Base-by-base conservation (phyloP, 331 rosid genomes). In the Spiraea crenata region DNA sequence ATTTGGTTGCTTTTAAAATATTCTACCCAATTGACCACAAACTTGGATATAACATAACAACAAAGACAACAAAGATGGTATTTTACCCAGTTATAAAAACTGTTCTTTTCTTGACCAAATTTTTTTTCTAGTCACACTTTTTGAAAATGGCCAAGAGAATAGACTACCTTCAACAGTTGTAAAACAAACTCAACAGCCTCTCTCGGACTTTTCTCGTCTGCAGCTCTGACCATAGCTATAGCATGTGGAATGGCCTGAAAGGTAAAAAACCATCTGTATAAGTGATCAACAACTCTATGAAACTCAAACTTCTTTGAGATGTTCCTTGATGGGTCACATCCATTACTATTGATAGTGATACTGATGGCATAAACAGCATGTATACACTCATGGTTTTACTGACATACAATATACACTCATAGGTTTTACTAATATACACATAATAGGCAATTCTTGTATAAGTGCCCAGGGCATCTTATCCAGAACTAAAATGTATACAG, bases 211-310 rank as follows among this genome's bases (percentile, higher is more conserved):
- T 93, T 93, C 80, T 85, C 79, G 87, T 93, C 97, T 0, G 91
- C 83, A 11, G 90, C 81, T 77, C 97, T 83, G 73, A 93, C 92
- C 88, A 79, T 86, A 62, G 99, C 95, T 74, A 93, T 79, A 25
- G 99, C 96, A 76, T 89, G 99, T 60, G 99, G 99, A 80, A 93
- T 91, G 69, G 97, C 99, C 99, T 93, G 79, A 57, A 74, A 77
- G 48, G 63, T 55, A 68, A 12, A 42, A 57, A 38, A 56, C 37
- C 11, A 7, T 17, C 58, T 17, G 54, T 40, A 40, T 56, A 9
- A 63, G n/a, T 8, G 58, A 52, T n/a, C 58, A 52, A 7, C 10
- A 52, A 17, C 58, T 19, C 19, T 19, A 52, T 34, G 19, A 11
- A 52, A 52, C 31, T 17, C 1, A 17, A n/a, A 19, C 58, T 52